These are phyloP conservation scores for Pleurotus giganteus DNA, from an alignment of 768 basidiomycete species.

Conservation along the genomic window DNA sequence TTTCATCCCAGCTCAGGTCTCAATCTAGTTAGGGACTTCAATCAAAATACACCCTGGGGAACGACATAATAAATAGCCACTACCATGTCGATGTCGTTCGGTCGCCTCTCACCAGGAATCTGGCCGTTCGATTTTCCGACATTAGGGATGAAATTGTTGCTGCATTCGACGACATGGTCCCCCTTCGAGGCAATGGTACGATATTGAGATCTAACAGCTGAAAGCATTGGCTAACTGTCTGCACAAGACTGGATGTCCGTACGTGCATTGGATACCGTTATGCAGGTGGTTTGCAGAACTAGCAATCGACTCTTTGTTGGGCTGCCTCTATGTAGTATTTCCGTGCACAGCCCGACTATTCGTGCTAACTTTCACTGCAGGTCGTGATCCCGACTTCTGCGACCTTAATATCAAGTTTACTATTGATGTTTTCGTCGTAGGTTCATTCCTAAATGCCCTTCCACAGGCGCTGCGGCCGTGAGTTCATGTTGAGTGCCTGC, in stretches of 20 bases:
- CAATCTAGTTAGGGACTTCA: background rate
- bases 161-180: slow-evolving; percentile 1
- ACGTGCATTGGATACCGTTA: background rate
- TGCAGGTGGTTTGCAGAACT: slow-evolving; percentile 5
- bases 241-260: slow-evolving; percentile 2
- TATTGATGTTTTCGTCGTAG: slow-evolving; percentile 24
- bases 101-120: slow-evolving; percentile 1
- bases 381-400: slow-evolving; percentile 25
- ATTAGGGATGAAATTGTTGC: slow-evolving; percentile 3
- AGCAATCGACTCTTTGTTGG: slow-evolving; percentile 10
- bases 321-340: slow-evolving; percentile 1
- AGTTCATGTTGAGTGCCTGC: slow-evolving; percentile 10
- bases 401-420: slow-evolving; percentile 31
- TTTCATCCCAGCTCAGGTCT: background rate
- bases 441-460: slow-evolving; percentile 25
- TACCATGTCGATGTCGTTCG: slow-evolving; percentile 7
- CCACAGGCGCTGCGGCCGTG: slow-evolving; percentile 34
- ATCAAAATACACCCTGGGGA: background rate
- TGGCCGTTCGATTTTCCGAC: slow-evolving; percentile 2
- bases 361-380: too few species aligned
- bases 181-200: background rate
- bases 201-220: background rate
- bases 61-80: background rate
- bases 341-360: too few species aligned
- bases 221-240: background rate